phyloP scores from a whole-genome alignment of 768 basidiomycete species.

The Trametes coccinea region DNA sequence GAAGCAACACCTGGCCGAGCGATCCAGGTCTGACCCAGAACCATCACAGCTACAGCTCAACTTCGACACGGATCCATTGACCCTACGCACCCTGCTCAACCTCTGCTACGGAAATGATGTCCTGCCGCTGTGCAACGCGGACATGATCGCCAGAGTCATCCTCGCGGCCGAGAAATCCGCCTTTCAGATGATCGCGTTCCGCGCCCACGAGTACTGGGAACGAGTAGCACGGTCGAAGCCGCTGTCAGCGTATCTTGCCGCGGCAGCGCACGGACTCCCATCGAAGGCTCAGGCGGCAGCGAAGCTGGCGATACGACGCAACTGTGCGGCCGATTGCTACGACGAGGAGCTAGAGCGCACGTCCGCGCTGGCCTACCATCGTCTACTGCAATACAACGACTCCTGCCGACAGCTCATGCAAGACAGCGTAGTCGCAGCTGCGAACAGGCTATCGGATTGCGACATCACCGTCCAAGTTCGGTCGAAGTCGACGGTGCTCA shows the following conservation, averaged over 20 bases:
- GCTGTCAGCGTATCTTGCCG: slow-evolving; percentile 4
- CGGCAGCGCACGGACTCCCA: not conserved
- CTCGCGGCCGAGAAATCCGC: not conserved
- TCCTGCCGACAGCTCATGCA: slow-evolving; percentile 42
- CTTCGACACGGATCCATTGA: not conserved
- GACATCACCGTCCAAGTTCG: too few relatives aligned
- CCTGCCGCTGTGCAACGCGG: not conserved
- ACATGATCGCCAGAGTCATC: not conserved
- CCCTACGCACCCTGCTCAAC: not conserved
- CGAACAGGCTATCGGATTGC: not conserved
- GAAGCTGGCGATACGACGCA: slow-evolving; percentile 11
- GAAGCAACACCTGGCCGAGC: not conserved
- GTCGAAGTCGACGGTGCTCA: too few relatives aligned
- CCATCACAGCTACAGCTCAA: not conserved
- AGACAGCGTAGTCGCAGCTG: not conserved
- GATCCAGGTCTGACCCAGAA: not conserved
- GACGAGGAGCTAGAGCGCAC: not conserved
- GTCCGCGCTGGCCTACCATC: slow-evolving; percentile 12
- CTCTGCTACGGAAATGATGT: not conserved
- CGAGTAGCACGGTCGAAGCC: not conserved
- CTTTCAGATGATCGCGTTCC: not conserved
- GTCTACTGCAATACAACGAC: slow-evolving; percentile 31
- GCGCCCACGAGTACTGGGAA: not conserved
- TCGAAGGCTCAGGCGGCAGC: slow-evolving; percentile 24
- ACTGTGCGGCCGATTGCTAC: not conserved